Percentiles rank a stretch among this genome's conserved stretches.
These are phyloP conservation scores for Roridomyces roridus DNA, from an alignment of 768 basidiomycete species.

Conservation along the genomic window DNA sequence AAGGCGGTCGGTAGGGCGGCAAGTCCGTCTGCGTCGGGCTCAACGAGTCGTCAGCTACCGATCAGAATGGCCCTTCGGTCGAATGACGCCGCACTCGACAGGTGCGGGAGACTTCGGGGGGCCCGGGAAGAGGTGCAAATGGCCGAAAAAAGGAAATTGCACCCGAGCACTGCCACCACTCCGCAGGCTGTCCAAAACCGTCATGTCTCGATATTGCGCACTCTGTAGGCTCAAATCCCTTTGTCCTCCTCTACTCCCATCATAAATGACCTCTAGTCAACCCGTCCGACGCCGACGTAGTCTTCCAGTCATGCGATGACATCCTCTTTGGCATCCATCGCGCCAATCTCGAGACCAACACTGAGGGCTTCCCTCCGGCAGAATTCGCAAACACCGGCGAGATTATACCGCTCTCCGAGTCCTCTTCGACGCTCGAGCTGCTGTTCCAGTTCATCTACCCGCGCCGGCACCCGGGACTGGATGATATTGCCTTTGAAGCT, in stretches of 20 bases:
- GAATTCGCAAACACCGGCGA: slow-evolving; percentile 28
- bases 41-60: too few species aligned
- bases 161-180: too few species aligned
- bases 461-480: slow-evolving; percentile 28
- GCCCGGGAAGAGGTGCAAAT: too few species aligned
- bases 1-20: too few species aligned
- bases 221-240: background rate
- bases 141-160: too few species aligned
- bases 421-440: slow-evolving; percentile 28
- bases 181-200: too few species aligned
- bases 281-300: slow-evolving; percentile 27
- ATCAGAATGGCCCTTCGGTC: too few species aligned
- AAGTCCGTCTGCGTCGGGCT: too few species aligned
- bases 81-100: too few species aligned
- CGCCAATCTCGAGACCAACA: slow-evolving; percentile 26
- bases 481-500: slow-evolving; percentile 19
- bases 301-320: slow-evolving; percentile 29
- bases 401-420: slow-evolving; percentile 29
- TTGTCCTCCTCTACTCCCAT: background rate
- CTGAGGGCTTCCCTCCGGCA: slow-evolving; percentile 30
- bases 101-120: too few species aligned
- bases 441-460: slow-evolving; percentile 36
- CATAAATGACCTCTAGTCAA: slow-evolving; percentile 19
- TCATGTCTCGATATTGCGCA: slow-evolving; percentile 1
- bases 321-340: slow-evolving; percentile 31